These are phyloP conservation scores for Calocera viscosa DNA, from an alignment of 768 basidiomycete genomes.

Conservation along the genomic window DNA sequence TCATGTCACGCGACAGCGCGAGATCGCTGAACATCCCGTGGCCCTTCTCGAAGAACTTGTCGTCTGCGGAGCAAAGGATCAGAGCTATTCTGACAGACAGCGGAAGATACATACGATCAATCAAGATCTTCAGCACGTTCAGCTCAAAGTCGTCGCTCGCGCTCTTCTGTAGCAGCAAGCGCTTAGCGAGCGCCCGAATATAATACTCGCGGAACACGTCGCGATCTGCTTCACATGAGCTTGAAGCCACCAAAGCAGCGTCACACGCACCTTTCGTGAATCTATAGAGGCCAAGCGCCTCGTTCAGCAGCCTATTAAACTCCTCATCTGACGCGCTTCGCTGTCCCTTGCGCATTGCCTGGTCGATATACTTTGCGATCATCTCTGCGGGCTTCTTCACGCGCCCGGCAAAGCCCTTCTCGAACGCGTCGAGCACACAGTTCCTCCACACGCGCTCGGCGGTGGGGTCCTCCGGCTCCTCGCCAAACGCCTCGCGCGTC, in stretches of 20 bases:
- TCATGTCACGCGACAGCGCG: constrained; percentile 57
- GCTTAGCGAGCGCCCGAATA: constrained; percentile 74
- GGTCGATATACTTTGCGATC: constrained; percentile 84
- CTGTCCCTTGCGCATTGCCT: constrained; percentile 77
- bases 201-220: constrained; percentile 93
- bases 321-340: constrained; percentile 48
- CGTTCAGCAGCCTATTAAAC: constrained; percentile 52
- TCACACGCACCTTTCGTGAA: constrained; percentile 48
- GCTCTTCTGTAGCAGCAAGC: constrained; percentile 68
- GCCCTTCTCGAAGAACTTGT: constrained; percentile 51
- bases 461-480: constrained; percentile 25
- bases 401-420: constrained; percentile 56
- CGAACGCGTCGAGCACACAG: constrained; percentile 45
- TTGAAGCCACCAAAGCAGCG: background rate
- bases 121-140: constrained; percentile 70
- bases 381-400: constrained; percentile 76
- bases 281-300: constrained; percentile 60
- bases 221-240: constrained; percentile 40
- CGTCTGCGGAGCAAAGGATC: background rate
- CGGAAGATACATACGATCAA: constrained; percentile 46
- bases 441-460: constrained; percentile 7
- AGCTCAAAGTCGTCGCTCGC: constrained; percentile 82
- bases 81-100: background rate
- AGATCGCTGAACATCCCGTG: constrained; percentile 94
- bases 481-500: constrained; percentile 41